These are phyloP conservation scores for Russula vinacea DNA, from an alignment of 768 basidiomycete species.

Conservation along the genomic window DNA sequence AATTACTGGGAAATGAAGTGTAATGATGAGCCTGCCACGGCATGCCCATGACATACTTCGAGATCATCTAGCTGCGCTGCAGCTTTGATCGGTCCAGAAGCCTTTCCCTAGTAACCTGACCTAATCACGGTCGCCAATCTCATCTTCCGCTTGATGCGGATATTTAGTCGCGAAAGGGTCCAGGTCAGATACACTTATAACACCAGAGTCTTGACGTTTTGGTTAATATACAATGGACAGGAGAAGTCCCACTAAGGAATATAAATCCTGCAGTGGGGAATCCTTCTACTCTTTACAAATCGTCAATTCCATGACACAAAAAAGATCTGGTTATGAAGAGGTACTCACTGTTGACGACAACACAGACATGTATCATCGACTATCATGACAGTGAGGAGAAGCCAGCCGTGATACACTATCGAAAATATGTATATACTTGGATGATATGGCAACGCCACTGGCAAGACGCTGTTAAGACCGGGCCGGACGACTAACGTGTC, in stretches of 20 bases:
- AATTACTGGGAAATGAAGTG: neutral
- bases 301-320: too few species aligned
- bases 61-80: neutral
- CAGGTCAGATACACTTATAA: neutral
- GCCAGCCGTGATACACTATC: too few species aligned
- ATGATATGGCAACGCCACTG: too few species aligned
- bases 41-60: neutral
- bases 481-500: too few species aligned
- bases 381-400: conserved; percentile 11
- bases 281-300: too few species aligned
- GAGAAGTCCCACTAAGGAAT: too few species aligned
- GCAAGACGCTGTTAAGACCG: too few species aligned
- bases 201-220: neutral
- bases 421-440: too few species aligned
- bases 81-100: neutral
- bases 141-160: neutral
- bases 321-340: too few species aligned
- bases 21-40: neutral
- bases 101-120: neutral
- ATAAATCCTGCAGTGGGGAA: too few species aligned
- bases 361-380: too few species aligned
- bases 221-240: neutral
- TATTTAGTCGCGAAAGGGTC: neutral
- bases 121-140: neutral
- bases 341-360: too few species aligned